Evolutionary conservation across 352 stramenopile species (phyloP).

Genomic region (Pythium graminicola): DNA sequence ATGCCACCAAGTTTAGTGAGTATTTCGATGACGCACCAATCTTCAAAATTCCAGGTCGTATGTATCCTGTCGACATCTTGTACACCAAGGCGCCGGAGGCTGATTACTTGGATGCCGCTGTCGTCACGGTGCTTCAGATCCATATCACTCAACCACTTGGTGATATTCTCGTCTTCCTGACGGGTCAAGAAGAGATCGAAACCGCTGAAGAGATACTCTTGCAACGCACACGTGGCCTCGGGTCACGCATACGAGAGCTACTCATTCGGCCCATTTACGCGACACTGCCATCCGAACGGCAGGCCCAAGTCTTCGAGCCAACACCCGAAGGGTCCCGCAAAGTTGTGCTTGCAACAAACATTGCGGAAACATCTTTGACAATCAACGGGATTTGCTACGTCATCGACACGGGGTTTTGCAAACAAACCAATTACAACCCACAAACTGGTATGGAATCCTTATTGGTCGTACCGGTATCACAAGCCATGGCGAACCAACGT

Average conservation of each 20-base stretch:
- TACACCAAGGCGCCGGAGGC: slow-evolving; percentile 96
- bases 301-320: slow-evolving; percentile 34
- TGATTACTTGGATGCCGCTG: slow-evolving; percentile 96
- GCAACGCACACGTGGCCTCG: slow-evolving; percentile 80
- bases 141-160: slow-evolving; percentile 96
- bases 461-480: slow-evolving; percentile 96
- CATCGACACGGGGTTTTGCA: slow-evolving; percentile 98
- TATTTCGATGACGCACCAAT: slow-evolving; percentile 95
- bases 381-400: slow-evolving; percentile 99
- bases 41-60: slow-evolving; percentile 93
- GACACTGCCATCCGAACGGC: slow-evolving; percentile 96
- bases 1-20: slow-evolving; percentile 94
- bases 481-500: slow-evolving; percentile 92
- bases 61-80: slow-evolving; percentile 98
- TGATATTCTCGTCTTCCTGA: slow-evolving; percentile 99
- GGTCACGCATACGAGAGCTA: neutral
- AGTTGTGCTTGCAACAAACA: slow-evolving; percentile 98
- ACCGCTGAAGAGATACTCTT: slow-evolving; percentile 44
- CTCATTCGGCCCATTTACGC: slow-evolving; percentile 85
- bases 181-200: slow-evolving; percentile 97
- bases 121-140: slow-evolving; percentile 91
- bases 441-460: slow-evolving; percentile 98
- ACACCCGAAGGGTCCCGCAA: slow-evolving; percentile 41
- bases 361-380: slow-evolving; percentile 99
- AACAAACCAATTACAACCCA: slow-evolving; percentile 99